These are phyloP conservation scores for Penicillium bialowiezense DNA, from an alignment of 495 filamentous ascomycete genomes.

Conservation along the genomic window DNA sequence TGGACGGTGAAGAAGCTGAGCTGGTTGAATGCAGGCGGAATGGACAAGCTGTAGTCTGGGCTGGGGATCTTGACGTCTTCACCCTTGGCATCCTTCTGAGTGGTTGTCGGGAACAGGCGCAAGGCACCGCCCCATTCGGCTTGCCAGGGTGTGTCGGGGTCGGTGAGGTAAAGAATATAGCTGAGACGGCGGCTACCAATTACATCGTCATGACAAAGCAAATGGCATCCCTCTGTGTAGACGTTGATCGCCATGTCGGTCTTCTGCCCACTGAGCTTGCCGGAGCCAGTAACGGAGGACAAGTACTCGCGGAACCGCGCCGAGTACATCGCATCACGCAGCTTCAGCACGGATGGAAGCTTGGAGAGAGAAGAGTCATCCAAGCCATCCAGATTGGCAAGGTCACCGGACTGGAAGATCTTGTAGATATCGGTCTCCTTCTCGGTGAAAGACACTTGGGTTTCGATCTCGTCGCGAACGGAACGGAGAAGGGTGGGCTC, in stretches of 20 bases:
- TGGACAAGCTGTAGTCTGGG: slow-evolving; percentile 69
- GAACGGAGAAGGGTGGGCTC: slow-evolving; percentile 73
- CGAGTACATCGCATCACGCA: slow-evolving; percentile 93
- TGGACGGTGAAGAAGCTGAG: slow-evolving; percentile 97
- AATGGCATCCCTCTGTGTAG: slow-evolving; percentile 92
- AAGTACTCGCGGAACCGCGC: slow-evolving; percentile 84
- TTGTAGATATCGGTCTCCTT: slow-evolving; percentile 99
- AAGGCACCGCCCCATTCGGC: slow-evolving; percentile 91
- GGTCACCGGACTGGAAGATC: slow-evolving; percentile 96
- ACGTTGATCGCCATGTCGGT: slow-evolving; percentile 99
- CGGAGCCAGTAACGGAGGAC: slow-evolving; percentile 77
- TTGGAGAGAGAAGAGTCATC: slow-evolving; percentile 76
- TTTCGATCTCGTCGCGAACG: slow-evolving; percentile 85
- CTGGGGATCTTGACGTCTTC: slow-evolving; percentile 70
- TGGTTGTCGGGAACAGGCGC: slow-evolving; percentile 78
- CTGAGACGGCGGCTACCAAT: slow-evolving; percentile 90
- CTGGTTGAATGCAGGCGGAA: slow-evolving; percentile 96
- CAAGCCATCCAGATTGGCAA: slow-evolving; percentile 94
- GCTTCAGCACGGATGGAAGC: slow-evolving; percentile 78
- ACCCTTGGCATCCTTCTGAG: slow-evolving; percentile 60
- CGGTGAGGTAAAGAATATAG: slow-evolving; percentile 95
- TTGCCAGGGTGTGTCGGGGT: slow-evolving; percentile 90
- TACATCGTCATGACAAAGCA: slow-evolving; percentile 97
- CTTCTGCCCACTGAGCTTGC: slow-evolving; percentile 85
- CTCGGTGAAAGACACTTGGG: slow-evolving; percentile 88